Conservation (phyloP, 139 green algal genomes). For the Spirogloea muscicola region DNA sequence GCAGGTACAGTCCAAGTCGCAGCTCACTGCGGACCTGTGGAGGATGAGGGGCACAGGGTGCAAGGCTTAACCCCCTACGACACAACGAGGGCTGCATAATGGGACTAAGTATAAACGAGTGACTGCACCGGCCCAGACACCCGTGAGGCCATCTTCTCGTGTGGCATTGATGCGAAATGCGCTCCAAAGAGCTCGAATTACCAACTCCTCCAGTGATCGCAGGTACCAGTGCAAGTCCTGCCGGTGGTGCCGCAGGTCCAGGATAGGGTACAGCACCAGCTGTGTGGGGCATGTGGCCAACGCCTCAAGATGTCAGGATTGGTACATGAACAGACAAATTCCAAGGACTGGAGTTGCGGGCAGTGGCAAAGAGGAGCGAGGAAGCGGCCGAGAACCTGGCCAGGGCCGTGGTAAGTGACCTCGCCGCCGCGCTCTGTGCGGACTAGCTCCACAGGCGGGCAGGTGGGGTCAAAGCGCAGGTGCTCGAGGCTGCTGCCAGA, state of each 20-base stretch:
- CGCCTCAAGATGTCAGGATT: too few relatives aligned
- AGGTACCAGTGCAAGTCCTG: conserved; percentile 80
- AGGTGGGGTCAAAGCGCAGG: conserved; percentile 61
- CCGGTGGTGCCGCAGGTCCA: conserved; percentile 59
- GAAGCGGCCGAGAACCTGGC: too few relatives aligned
- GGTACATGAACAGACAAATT: too few relatives aligned
- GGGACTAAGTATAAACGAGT: neutral
- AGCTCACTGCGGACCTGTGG: neutral
- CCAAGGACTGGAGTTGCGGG: too few relatives aligned
- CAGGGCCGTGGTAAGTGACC: conserved; percentile 77
- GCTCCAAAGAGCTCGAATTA: conserved; percentile 32
- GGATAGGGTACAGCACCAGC: conserved; percentile 73
- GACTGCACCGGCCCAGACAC: conserved; percentile 64
- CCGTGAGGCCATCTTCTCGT: conserved; percentile 64
- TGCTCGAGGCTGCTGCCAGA: conserved; percentile 48
- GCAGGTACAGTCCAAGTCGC: neutral
- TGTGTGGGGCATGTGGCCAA: too few relatives aligned
- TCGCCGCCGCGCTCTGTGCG: conserved; percentile 72
- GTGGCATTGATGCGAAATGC: conserved; percentile 49
- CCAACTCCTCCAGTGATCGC: conserved; percentile 53
- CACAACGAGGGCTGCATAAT: neutral
- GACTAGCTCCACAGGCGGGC: conserved; percentile 53
- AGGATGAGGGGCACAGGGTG: neutral
- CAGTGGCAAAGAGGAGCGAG: too few relatives aligned
- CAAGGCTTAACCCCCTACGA: neutral